Evolutionary conservation across 2,329 filamentous ascomycete genomes (phyloP), one percentile per base, ranked within the genome.

Genomic region (Fusarium poae): DNA sequence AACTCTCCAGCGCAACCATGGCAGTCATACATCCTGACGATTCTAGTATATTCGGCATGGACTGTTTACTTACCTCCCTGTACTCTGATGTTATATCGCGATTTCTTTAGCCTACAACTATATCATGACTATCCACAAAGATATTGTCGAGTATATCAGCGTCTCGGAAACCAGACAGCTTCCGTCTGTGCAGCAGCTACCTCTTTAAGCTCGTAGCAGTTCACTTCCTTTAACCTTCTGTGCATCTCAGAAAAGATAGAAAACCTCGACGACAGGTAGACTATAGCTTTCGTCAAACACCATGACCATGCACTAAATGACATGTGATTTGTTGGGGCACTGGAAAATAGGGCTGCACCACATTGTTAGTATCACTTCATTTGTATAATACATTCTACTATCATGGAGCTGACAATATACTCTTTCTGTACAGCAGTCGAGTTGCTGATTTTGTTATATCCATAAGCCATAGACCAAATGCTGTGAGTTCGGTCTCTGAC

Each of bases 1-100:
- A 68, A 46, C 43, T 68, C 43, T 68, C 16, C 29, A 57, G 40
- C 34, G 34, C 30, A 16, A 21, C 23, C 30, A 12, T 35, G 27
- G n/a, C 44, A 40, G 42, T 50, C 23, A n/a, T 50, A 30, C 20
- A 27, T n/a, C 10, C 23, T 21, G 7, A 18, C 23, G 20, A 21
- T 6, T 11, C 10, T 18, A 20, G 12, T 27, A 15, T 20, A 29
- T 29, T 21, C 16, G 16, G 6, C n/a, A 13, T 42, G 23, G 4
- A 13, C 13, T 13, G 13, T 18, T 3, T 29, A 10, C 8, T 3
- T 45, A 20, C 5, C 10, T 8, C 3, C n/a, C n/a, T 45, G 13
- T 9, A 20, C 6, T 30, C 5, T 10, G 18, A 10, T 45, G 27
- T 12, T 6, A 11, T 11, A 30, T 16, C 11, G 13, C 4, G 12